Evolutionary conservation across 345 rosid species (phyloP).

Genomic region (Eucalyptus sideroxylon): DNA sequence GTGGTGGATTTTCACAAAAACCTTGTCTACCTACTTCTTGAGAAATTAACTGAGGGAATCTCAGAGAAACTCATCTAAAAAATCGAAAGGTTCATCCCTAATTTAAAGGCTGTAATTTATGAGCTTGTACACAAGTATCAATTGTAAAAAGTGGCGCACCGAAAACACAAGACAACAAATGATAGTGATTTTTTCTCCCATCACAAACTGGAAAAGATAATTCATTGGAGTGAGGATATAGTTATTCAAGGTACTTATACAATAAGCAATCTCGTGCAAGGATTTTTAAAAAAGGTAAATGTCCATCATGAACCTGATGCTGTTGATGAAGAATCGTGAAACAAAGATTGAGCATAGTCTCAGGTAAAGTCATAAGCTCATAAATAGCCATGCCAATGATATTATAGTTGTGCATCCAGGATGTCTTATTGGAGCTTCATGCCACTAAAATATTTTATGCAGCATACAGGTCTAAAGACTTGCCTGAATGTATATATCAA

Average conservation of each 20-base stretch:
- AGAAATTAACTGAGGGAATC: background rate
- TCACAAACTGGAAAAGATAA: background rate
- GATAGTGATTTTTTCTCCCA: background rate
- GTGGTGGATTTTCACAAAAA: background rate
- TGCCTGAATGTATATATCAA: slow-evolving; percentile 15
- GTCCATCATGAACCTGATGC: background rate
- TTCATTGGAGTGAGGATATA: background rate
- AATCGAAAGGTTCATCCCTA: background rate
- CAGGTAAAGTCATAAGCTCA: background rate
- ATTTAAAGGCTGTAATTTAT: background rate
- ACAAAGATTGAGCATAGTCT: background rate
- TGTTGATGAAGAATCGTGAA: background rate
- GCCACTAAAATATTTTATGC: background rate
- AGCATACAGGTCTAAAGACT: slow-evolving; percentile 16
- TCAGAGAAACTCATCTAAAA: background rate
- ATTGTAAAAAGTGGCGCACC: background rate
- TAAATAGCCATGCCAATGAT: background rate
- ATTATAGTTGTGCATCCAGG: background rate
- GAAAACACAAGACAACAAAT: background rate
- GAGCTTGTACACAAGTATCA: background rate
- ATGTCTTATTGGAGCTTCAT: background rate
- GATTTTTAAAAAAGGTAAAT: background rate
- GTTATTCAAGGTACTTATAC: background rate
- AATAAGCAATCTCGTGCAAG: background rate
- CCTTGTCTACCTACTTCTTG: background rate